Base-by-base conservation (phyloP, 2,329 filamentous ascomycete genomes). In the Phaeosphaeriaceae sp. region DNA sequence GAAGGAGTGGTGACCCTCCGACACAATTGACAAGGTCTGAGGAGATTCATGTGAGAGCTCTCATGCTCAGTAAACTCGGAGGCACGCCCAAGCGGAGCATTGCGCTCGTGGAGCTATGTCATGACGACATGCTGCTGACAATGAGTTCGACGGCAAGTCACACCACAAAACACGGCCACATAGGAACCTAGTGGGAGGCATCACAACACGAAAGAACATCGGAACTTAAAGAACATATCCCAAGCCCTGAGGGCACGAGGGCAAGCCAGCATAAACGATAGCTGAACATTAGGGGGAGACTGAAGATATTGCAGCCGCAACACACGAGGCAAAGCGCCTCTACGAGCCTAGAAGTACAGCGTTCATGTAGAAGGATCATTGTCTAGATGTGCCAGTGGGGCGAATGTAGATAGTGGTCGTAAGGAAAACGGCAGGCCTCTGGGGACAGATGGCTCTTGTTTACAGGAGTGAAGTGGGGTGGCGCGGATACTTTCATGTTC, bases 41-140 rank as follows among this genome's bases (percentile, higher is more conserved):
- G 68, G 66, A 73, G 68, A 52, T 54, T 45, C 50, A 41, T 36
- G 43, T 11, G 39, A 48, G 50, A 56, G 48, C 45, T 54, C 51
- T 52, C 28, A 54, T 51, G 42, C 48, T 50, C 16, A 50, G 50
- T 54, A 57, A 32, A 46, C 34, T 29, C 35, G 30, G 43, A n/a
- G 38, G 50, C 42, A 18, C 49, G 50, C 43, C 11, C 9, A 40
- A 50, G 49, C 42, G 46, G 49, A 56, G 42, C 49, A 52, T 56
- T 30, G 4, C 42, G 42, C 46, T 48, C 30, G 46, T 45, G 36
- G 32, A 52, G 43, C 43, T 50, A 15, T 16, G 30, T 48, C 40
- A 38, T 26, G 29, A 53, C 50, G 38, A 44, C 53, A 42, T 46
- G 40, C 50, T 43, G 26, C 46, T 50, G 40, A 21, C 34, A 40